phyloP scores from a whole-genome alignment of 805 yeast genomes.

The Saturnispora zaruensis region DNA sequence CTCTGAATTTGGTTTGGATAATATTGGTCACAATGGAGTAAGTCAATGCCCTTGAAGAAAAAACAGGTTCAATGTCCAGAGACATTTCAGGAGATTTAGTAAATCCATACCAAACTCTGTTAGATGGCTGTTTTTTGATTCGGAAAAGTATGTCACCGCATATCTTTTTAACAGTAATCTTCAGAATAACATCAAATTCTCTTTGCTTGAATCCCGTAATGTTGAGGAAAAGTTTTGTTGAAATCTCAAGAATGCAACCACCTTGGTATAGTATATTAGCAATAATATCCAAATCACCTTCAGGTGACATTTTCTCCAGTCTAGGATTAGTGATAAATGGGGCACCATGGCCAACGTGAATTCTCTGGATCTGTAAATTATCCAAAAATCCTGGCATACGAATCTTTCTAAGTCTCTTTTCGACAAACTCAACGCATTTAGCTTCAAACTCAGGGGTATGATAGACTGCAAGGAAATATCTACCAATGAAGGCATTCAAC shows the following conservation, averaged over 20 bases:
- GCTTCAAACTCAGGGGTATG: slow-evolving; percentile 58
- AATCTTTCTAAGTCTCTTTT: slow-evolving; percentile 66
- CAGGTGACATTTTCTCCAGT: slow-evolving; percentile 62
- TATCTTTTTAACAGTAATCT: slow-evolving; percentile 56
- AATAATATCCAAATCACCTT: slow-evolving; percentile 61
- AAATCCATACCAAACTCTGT: slow-evolving; percentile 85
- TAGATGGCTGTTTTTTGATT: slow-evolving; percentile 85
- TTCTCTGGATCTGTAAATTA: slow-evolving; percentile 63
- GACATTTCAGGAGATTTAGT: slow-evolving; percentile 69
- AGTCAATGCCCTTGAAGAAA: slow-evolving; percentile 73
- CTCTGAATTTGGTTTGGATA: slow-evolving; percentile 69
- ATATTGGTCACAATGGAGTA: slow-evolving; percentile 72
- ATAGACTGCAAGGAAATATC: slow-evolving; percentile 71
- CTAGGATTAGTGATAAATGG: slow-evolving; percentile 74
- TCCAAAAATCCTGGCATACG: slow-evolving; percentile 84
- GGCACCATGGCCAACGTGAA: slow-evolving; percentile 70
- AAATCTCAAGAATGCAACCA: slow-evolving; percentile 61
- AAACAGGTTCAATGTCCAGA: slow-evolving; percentile 80
- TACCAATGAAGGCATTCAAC: slow-evolving; percentile 82
- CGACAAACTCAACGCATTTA: slow-evolving; percentile 49
- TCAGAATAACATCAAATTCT: slow-evolving; percentile 66
- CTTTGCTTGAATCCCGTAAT: slow-evolving; percentile 60
- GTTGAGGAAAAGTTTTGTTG: slow-evolving; percentile 71
- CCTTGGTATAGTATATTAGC: slow-evolving; percentile 66
- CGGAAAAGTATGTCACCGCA: slow-evolving; percentile 65